phyloP scores from a whole-genome alignment of 2,329 filamentous ascomycete genomes.

The Clarireedia paspali region DNA sequence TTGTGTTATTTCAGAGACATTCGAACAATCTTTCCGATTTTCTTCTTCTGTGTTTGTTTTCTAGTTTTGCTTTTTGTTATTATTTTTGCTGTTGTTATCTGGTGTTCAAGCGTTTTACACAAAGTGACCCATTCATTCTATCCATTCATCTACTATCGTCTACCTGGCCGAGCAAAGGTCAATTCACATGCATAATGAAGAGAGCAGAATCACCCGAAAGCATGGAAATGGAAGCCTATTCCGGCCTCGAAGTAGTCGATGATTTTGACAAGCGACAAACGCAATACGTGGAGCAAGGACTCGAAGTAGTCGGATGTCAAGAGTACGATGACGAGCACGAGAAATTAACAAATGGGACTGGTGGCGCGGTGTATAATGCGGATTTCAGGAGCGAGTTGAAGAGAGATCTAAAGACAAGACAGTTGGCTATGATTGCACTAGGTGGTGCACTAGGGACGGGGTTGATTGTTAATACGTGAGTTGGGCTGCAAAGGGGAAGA shows the following conservation, averaged over 20 bases:
- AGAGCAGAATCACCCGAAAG: neutral
- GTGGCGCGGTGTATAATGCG: neutral
- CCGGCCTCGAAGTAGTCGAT: neutral
- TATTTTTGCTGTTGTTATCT: too few species aligned
- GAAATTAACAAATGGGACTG: neutral
- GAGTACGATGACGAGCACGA: neutral
- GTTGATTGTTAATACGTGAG: conserved; percentile 58
- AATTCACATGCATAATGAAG: neutral
- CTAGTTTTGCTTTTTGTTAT: too few species aligned
- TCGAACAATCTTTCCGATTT: too few species aligned
- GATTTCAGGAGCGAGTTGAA: neutral
- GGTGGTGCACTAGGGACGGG: conserved; percentile 66
- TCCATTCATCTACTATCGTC: too few species aligned
- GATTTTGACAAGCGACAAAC: neutral
- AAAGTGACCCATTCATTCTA: too few species aligned
- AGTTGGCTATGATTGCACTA: conserved; percentile 59
- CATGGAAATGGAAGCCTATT: neutral
- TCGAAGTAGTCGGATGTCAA: neutral
- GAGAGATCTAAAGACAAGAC: conserved; percentile 43
- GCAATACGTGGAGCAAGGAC: neutral
- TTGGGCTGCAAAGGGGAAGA: neutral
- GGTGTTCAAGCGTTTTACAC: too few species aligned
- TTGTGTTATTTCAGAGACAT: too few species aligned
- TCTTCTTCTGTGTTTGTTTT: too few species aligned
- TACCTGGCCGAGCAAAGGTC: too few species aligned